Evolutionary conservation across 2,329 filamentous ascomycete genomes (phyloP).

Genomic region (Aspergillus carbonarius): DNA sequence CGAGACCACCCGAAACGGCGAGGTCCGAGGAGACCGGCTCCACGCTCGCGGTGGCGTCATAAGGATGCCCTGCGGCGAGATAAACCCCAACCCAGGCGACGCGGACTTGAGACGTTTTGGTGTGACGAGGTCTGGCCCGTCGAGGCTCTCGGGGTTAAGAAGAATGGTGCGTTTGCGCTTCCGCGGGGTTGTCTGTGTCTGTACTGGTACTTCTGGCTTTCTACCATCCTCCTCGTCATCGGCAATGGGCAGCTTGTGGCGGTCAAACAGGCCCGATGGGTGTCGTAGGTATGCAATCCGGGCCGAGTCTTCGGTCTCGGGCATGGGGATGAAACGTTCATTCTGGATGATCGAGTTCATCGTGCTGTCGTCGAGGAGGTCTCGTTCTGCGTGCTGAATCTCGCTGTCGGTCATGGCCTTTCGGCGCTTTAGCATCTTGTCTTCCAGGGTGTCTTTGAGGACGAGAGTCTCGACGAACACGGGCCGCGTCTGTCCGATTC

Average conservation of each 20-base stretch:
- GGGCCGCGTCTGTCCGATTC: slow-evolving; percentile 76
- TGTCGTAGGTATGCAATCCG: slow-evolving; percentile 28
- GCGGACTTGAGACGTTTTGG: slow-evolving; percentile 18
- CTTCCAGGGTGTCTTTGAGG: slow-evolving; percentile 75
- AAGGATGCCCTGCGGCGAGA: slow-evolving; percentile 20
- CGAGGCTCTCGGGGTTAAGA: not conserved
- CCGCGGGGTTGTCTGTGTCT: not conserved
- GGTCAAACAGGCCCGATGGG: slow-evolving; percentile 40
- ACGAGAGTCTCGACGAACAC: slow-evolving; percentile 87
- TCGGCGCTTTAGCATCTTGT: slow-evolving; percentile 73
- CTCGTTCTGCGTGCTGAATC: slow-evolving; percentile 56
- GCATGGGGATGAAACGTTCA: slow-evolving; percentile 50
- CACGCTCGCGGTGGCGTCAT: slow-evolving; percentile 14
- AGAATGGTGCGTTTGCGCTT: slow-evolving; percentile 16
- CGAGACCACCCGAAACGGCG: not conserved
- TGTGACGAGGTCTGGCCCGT: slow-evolving; percentile 11
- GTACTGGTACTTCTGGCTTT: not conserved
- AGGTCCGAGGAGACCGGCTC: slow-evolving; percentile 1
- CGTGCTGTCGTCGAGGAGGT: slow-evolving; percentile 57
- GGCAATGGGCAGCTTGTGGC: slow-evolving; percentile 37
- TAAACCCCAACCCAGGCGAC: slow-evolving; percentile 8
- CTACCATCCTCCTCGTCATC: slow-evolving; percentile 25
- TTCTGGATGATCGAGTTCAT: slow-evolving; percentile 61
- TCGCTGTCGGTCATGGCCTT: slow-evolving; percentile 68
- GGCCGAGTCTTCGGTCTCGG: slow-evolving; percentile 28